A percentile compares a stretch with the other conserved stretches of the same genome.
These are phyloP conservation scores for Rubia balearica DNA, from an alignment of 305 asterid genomes.

Conservation along the genomic window DNA sequence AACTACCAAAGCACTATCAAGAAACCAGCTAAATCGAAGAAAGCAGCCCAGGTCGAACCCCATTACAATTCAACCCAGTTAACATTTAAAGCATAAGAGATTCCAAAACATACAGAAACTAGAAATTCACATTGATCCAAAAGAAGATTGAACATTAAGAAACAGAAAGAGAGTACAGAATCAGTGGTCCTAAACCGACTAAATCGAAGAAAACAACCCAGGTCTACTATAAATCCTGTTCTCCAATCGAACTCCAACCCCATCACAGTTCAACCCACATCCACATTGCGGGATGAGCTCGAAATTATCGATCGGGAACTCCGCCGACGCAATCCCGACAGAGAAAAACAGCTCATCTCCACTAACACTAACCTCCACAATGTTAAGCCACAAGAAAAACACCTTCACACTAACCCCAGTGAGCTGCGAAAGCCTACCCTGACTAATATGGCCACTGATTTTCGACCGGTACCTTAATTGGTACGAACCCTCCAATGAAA, in stretches of 20 bases:
- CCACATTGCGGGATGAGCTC: constrained; percentile 44
- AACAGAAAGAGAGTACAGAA: background rate
- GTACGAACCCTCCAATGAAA: constrained; percentile 51
- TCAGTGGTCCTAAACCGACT: background rate
- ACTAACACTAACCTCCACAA: constrained; percentile 32
- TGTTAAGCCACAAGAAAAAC: constrained; percentile 39
- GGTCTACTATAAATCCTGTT: background rate
- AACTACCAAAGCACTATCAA: background rate
- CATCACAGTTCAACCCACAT: constrained; percentile 42
- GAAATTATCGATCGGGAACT: constrained; percentile 35
- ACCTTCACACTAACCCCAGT: constrained; percentile 61
- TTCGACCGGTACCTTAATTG: constrained; percentile 50
- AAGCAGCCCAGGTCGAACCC: background rate
- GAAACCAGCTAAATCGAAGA: background rate
- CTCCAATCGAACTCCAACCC: background rate
- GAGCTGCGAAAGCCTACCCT: constrained; percentile 36
- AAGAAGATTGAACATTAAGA: background rate
- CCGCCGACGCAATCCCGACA: constrained; percentile 46
- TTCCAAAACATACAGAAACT: background rate
- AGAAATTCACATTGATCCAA: background rate
- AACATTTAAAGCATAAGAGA: too few relatives aligned
- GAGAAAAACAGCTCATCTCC: constrained; percentile 36
- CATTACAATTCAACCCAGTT: too few relatives aligned
- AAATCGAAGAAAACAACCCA: constrained; percentile 12
- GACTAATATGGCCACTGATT: constrained; percentile 46